Evolutionary conservation across 2,329 filamentous ascomycete species (phyloP), one percentile per base, ranked within the genome.

Genomic region (Botrytis elliptica): DNA sequence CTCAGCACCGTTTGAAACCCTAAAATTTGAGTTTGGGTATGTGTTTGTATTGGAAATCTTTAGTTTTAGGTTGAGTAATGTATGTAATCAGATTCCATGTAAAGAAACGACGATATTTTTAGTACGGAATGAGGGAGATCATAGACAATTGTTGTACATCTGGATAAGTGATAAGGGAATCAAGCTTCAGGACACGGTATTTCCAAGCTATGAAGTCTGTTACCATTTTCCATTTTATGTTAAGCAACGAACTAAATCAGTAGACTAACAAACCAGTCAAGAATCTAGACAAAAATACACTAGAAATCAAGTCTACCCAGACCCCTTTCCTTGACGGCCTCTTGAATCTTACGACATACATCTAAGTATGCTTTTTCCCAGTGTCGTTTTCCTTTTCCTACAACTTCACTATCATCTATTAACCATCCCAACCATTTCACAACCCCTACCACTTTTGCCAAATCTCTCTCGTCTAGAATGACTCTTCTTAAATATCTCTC

Each of bases 381-480:
- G 40, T 80, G 79, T 72, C 80, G 79, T 73, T 82, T 84, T 8
- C 73, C 81, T 16, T 46, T 59, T 7, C 71, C 71, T 20, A 70
- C 25, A 25, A 4, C 40, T 77, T 74, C 85, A 74, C 70, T 66
- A 60, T 87, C 86, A 64, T 87, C 86, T 10, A 90, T 84, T 33
- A 90, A 76, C 79, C 88, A 85, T 60, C 85, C 84, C 67, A 91
- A 77, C 93, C 93, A 97, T 76, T 86, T 89, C 20, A 92, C 87
- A 29, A 96, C 83, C 20, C 88, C 88, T 2, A 89, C 86, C 1
- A 89, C 93, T 82, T 97, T 97, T 8, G 87, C 87, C 83, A 96
- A 86, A 80, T 98, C 91, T 74, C 87, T 85, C 82, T 98, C 96
- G 73, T 95, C 91, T 1, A 84, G 75, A 0, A 97, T 87, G 0